Evolutionary conservation across 2,329 filamentous ascomycete species (phyloP), one percentile per base, ranked within the genome.

Genomic region (Exophiala viscosa): DNA sequence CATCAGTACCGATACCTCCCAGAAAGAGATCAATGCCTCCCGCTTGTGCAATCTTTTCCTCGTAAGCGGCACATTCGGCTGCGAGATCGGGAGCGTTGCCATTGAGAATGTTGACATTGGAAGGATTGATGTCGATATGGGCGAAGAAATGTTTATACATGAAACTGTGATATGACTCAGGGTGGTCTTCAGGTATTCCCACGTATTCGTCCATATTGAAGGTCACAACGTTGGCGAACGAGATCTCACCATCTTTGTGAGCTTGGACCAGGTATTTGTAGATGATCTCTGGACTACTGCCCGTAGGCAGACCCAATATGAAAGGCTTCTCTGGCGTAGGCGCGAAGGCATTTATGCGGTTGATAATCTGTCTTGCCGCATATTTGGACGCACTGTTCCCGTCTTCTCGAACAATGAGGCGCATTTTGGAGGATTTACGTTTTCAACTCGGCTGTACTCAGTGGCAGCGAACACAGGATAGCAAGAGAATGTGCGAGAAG

Each of bases 141-240:
- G 86, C 88, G 77, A 95, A 95, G 77, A 95, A 90, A 73, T 93
- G 80, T 72, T 87, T 88, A 81, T 90, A 95, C 89, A 95, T 93
- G 76, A 93, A 95, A 60, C 85, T 88, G 74, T 95, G 89, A 72
- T 95, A 95, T 64, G 85, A 90, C 69, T 93, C 85, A 10, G 88
- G 84, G 68, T 95, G 88, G 63, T 91, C 87, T 64, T 87, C 83
- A 32, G 88, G 85, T 58, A 95, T 81, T 52, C 86, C 87, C 60
- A 93, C 87, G 65, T 95, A 95, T 73, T 95, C 89, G 72, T 95
- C 89, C 89, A 93, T 93, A 72, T 93, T 93, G 78, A 95, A 95
- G 20, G 89, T 95, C 66, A 93, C 81, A 65, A 95, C 88, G 85
- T 95, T 82, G 66, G 86, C 84, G 69, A 95, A 95, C 1, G 88